Evolutionary conservation across 2,329 filamentous ascomycete species (phyloP).

Genomic region (Paraphoma chrysanthemicola): DNA sequence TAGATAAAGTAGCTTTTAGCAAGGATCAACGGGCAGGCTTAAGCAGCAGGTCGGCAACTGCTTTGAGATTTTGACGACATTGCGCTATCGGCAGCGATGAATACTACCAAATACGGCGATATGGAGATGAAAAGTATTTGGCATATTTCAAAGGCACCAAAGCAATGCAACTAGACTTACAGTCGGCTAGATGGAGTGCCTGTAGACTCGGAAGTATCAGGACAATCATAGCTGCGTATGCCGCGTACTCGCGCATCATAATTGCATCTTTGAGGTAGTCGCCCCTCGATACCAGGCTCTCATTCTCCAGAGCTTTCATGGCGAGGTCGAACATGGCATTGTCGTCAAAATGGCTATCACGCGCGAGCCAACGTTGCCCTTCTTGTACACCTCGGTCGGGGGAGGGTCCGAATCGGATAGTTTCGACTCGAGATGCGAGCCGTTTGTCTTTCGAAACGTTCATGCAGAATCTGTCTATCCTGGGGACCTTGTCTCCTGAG

Average conservation of each 20-base stretch:
- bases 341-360: conserved; percentile 20
- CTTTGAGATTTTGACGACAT: no score
- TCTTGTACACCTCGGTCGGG: conserved; percentile 14
- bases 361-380: conserved; percentile 25
- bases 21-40: no score
- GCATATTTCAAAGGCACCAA: no score
- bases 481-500: conserved; percentile 21
- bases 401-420: conserved; percentile 27
- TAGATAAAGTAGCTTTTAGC: neutral
- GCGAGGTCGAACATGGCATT: conserved; percentile 14
- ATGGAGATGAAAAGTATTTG: no score
- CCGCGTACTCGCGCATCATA: conserved; percentile 30
- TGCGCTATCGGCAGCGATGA: no score
- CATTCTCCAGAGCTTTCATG: conserved; percentile 14
- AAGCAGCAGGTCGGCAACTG: no score
- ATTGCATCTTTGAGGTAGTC: conserved; percentile 21
- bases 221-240: conserved; percentile 30
- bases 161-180: neutral
- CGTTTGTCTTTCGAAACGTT: conserved; percentile 22
- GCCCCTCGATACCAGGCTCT: conserved; percentile 19
- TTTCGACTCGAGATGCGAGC: conserved; percentile 24
- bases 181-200: conserved; percentile 25
- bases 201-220: conserved; percentile 26
- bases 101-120: no score
- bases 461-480: conserved; percentile 34